These are phyloP conservation scores for Boletus albobrunnescens DNA, from an alignment of 1,284 basidiomycete genomes.

Conservation along the genomic window DNA sequence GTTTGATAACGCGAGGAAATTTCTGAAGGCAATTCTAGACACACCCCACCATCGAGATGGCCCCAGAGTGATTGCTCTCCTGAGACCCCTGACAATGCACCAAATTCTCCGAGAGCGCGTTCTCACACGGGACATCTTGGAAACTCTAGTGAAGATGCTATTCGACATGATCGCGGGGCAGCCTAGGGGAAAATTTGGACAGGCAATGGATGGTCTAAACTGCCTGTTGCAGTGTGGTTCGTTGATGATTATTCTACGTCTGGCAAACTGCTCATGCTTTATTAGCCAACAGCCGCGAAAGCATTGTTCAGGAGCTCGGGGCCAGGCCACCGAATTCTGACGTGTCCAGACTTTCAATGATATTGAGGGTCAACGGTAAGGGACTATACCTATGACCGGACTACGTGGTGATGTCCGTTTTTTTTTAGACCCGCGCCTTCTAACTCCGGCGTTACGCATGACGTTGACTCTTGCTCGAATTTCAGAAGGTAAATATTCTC, in stretches of 20 bases:
- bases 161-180: slow-evolving; percentile 14
- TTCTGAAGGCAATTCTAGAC: slow-evolving; percentile 12
- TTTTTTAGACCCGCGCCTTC: slow-evolving; percentile 8
- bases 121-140: slow-evolving; percentile 16
- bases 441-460: slow-evolving; percentile 19
- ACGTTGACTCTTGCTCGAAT: slow-evolving; percentile 15
- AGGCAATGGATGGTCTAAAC: slow-evolving; percentile 23
- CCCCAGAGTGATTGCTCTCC: slow-evolving; percentile 23
- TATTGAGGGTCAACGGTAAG: slow-evolving; percentile 16
- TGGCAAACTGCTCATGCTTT: too few relatives aligned
- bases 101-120: slow-evolving; percentile 10
- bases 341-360: slow-evolving; percentile 12
- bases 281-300: slow-evolving; percentile 6
- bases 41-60: slow-evolving; percentile 13
- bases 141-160: slow-evolving; percentile 13
- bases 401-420: not conserved
- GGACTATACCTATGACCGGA: not conserved
- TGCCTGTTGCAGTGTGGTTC: slow-evolving; percentile 22
- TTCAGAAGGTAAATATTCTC: slow-evolving; percentile 6
- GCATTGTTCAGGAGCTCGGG: slow-evolving; percentile 10
- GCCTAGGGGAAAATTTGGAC: slow-evolving; percentile 13
- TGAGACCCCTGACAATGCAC: slow-evolving; percentile 20
- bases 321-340: not conserved
- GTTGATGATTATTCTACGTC: not conserved
- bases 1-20: slow-evolving; percentile 9